Conservation (phyloP, 2,329 filamentous ascomycete genomes). For the Biscogniauxia marginata region DNA sequence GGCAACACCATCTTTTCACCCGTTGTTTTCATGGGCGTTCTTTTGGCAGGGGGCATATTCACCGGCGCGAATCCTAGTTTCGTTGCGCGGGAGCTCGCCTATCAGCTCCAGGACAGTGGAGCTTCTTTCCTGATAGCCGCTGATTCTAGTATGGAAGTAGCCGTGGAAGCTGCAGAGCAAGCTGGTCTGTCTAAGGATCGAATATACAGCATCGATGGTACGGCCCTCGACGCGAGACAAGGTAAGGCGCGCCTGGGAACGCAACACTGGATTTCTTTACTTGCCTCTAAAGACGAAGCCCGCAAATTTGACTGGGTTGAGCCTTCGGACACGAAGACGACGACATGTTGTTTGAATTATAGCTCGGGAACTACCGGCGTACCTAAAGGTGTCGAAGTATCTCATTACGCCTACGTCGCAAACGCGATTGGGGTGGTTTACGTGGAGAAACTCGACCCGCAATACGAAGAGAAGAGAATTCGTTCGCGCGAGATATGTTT, state of each 20-base stretch:
- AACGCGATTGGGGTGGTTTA: conserved; percentile 63
- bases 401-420: conserved; percentile 73
- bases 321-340: conserved; percentile 46
- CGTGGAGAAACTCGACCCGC: conserved; percentile 44
- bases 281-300: conserved; percentile 40
- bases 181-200: conserved; percentile 52
- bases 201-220: conserved; percentile 66
- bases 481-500: conserved; percentile 57
- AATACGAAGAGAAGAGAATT: conserved; percentile 43
- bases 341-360: conserved; percentile 73
- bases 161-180: conserved; percentile 62
- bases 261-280: conserved; percentile 30
- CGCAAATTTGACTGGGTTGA: conserved; percentile 63
- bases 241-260: conserved; percentile 25
- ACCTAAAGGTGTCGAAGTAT: conserved; percentile 80
- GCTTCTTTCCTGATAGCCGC: conserved; percentile 67
- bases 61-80: conserved; percentile 72
- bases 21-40: conserved; percentile 65
- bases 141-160: conserved; percentile 57
- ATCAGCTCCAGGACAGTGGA: conserved; percentile 71
- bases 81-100: conserved; percentile 68
- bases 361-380: conserved; percentile 76
- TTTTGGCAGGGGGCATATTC: conserved; percentile 78
- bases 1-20: conserved; percentile 74
- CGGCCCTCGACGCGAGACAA: conserved; percentile 36